These are phyloP conservation scores for Moesziomyces globuligerus DNA, from an alignment of 1,284 basidiomycete species.

Conservation along the genomic window DNA sequence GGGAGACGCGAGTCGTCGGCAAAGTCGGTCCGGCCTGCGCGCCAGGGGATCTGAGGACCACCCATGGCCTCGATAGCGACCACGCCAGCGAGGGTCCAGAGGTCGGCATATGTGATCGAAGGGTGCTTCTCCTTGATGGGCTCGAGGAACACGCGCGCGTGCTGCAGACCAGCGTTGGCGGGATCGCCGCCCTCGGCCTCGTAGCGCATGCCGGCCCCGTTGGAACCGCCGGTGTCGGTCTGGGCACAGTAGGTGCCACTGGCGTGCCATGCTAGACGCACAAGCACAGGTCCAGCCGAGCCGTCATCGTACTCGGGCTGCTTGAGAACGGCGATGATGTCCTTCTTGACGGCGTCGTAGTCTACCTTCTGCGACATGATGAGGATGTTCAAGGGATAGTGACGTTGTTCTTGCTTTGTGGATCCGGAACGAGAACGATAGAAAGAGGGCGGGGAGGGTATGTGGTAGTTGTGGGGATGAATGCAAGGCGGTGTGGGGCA, in stretches of 20 bases:
- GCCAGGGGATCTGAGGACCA: constrained; percentile 69
- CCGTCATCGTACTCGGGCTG: constrained; percentile 66
- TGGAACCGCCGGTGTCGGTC: constrained; percentile 70
- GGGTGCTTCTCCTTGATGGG: constrained; percentile 71
- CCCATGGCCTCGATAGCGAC: constrained; percentile 71
- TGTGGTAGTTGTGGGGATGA: too few relatives aligned
- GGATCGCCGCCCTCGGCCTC: constrained; percentile 68
- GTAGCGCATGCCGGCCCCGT: constrained; percentile 69
- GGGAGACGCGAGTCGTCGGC: constrained; percentile 65
- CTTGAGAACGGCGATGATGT: constrained; percentile 62
- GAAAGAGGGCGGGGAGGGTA: not conserved
- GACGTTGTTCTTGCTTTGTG: too few relatives aligned
- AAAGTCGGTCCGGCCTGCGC: constrained; percentile 71
- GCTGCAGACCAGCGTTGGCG: constrained; percentile 69
- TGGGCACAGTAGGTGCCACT: constrained; percentile 66
- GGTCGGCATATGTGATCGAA: constrained; percentile 71
- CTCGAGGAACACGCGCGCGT: constrained; percentile 71
- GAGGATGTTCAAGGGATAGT: not conserved
- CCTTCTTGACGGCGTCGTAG: constrained; percentile 63
- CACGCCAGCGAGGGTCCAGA: constrained; percentile 69
- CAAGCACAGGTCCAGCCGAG: constrained; percentile 62
- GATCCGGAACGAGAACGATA: too few relatives aligned
- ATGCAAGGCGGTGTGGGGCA: too few relatives aligned
- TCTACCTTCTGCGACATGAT: constrained; percentile 54
- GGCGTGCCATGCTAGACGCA: constrained; percentile 66